phyloP scores from a whole-genome alignment of 148 eudicot genomes.

The Fagopyrum tataricum region DNA sequence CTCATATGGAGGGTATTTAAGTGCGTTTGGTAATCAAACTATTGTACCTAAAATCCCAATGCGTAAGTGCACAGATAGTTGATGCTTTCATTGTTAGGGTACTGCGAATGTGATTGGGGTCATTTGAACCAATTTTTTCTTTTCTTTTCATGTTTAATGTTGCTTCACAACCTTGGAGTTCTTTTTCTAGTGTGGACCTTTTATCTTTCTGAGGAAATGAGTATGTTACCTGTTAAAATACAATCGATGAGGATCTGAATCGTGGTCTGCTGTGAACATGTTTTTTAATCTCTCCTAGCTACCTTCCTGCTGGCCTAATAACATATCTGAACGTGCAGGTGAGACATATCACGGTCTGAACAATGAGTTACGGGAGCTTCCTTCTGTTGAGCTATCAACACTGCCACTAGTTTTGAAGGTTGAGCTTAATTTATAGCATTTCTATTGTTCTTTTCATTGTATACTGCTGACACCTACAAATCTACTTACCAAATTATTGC shows the following conservation, averaged over 20 bases:
- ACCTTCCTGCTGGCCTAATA: not conserved
- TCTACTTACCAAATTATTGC: not conserved
- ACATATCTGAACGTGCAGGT: conserved; percentile 36
- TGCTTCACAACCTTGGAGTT: conserved; percentile 2
- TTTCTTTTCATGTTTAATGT: not conserved
- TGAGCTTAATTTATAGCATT: conserved; percentile 11
- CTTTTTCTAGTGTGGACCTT: not conserved
- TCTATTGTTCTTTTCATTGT: not conserved
- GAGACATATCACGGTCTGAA: conserved; percentile 60
- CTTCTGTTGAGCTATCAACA: conserved; percentile 80
- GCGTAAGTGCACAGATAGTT: not conserved
- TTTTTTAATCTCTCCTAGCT: not conserved
- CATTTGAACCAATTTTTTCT: not conserved
- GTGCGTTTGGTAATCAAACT: no score
- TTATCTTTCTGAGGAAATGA: not conserved
- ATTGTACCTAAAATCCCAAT: no score
- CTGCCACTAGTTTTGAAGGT: conserved; percentile 93
- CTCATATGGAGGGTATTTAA: no score
- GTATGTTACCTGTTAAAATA: not conserved
- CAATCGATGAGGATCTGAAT: not conserved
- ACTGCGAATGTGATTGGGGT: not conserved
- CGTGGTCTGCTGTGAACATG: not conserved
- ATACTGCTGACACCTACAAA: not conserved
- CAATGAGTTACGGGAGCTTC: conserved; percentile 83
- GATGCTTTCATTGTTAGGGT: not conserved